These are phyloP conservation scores for Fusarium protoensiforme DNA, from an alignment of 2,329 filamentous ascomycete genomes.

Conservation along the genomic window DNA sequence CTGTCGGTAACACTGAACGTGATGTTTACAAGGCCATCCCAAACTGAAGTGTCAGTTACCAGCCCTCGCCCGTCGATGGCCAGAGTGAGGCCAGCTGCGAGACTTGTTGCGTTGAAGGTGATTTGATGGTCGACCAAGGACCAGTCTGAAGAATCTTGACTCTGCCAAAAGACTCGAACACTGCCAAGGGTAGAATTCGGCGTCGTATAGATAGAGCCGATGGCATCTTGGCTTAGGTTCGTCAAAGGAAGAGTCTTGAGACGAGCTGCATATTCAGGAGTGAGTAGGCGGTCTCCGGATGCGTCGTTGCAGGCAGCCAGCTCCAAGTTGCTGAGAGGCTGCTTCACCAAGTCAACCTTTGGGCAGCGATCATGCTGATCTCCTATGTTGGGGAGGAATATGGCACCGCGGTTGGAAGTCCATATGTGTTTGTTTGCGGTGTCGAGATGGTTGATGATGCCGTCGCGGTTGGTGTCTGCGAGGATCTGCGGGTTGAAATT, in stretches of 20 bases:
- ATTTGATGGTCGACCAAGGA: slow-evolving; percentile 38
- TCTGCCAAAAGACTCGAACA: slow-evolving; percentile 46
- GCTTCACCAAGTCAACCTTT: neutral
- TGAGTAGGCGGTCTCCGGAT: slow-evolving; percentile 46
- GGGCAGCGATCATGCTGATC: neutral
- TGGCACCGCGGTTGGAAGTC: neutral
- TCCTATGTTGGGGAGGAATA: neutral
- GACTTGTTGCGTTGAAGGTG: slow-evolving; percentile 42
- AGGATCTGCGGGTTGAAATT: neutral
- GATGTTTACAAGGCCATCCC: slow-evolving; percentile 45
- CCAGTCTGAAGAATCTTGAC: slow-evolving; percentile 34
- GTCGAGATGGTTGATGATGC: neutral
- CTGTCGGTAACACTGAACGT: slow-evolving; percentile 45
- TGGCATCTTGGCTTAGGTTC: slow-evolving; percentile 24
- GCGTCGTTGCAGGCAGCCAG: slow-evolving; percentile 51
- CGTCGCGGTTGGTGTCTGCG: neutral
- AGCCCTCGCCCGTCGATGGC: slow-evolving; percentile 51
- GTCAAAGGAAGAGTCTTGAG: neutral
- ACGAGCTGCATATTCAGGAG: slow-evolving; percentile 46
- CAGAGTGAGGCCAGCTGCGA: slow-evolving; percentile 47
- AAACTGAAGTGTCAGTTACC: slow-evolving; percentile 32
- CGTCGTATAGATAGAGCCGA: slow-evolving; percentile 27
- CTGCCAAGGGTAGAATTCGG: slow-evolving; percentile 11
- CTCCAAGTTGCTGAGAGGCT: slow-evolving; percentile 24
- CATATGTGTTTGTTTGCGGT: neutral